Evolutionary conservation across 495 filamentous ascomycete species (phyloP), one percentile per base, ranked within the genome.

Genomic region (Parathielavia hyrcaniae): DNA sequence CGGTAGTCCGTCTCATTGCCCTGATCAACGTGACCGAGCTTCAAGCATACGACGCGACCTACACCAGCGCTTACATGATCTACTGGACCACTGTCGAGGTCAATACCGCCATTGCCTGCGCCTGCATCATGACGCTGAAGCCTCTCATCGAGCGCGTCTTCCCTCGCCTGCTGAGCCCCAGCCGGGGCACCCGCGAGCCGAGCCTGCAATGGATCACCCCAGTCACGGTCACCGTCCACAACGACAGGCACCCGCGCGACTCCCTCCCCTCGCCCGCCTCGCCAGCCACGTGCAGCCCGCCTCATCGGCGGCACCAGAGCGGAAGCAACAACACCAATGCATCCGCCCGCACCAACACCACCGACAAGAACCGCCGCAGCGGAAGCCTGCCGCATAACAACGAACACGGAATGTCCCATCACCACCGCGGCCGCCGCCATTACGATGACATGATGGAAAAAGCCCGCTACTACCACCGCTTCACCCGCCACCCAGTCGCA

Each of bases 121-220:
- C 64, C 12, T 69, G 62, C 59, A 60, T 66, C 53, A 69, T 70
- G 66, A 69, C 66, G 5, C 50, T 69, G 5, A 70, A 70, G 35
- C 68, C 68, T 0, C 59, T 69, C 41, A 64, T 70, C 35, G 59
- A 68, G 34, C 58, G 50, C 32, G 30, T 59, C 30, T 67, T 65
- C 50, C 64, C 66, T 11, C 46, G 55, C n/a, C 43, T 69, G 0
- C 51, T 70, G 20, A 57, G 61, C 7, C 41, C 50, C 1, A 58
- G 41, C 30, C 45, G 47, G 10, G 55, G 53, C 55, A 30, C 36
- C 39, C 57, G 59, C 26, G 62, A 62, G 19, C 61, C 43, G n/a
- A 60, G 57, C 43, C 61, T 68, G 1, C 59, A 51, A 2, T 68
- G 64, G 67, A 67, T 68, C 47, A 66, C 64, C 0, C 67, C 63